Conservation (phyloP, 2,329 filamentous ascomycete species). For the Parafenestella ontariensis region DNA sequence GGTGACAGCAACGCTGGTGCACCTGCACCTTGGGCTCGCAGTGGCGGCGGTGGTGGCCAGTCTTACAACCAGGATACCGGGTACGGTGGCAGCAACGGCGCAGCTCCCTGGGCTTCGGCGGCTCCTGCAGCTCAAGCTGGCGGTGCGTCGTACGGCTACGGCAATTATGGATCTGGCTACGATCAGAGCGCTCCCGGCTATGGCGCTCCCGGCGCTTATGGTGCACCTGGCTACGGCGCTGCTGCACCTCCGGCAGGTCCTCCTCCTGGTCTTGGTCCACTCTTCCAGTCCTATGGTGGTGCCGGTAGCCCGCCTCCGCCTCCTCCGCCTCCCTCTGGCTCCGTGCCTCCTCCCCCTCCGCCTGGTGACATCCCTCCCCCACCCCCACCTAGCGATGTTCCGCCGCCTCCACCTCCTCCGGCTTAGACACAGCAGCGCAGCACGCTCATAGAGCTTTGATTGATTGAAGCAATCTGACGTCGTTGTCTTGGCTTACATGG, state of each 20-base stretch:
- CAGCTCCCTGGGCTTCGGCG: constrained; percentile 50
- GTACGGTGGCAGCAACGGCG: constrained; percentile 43
- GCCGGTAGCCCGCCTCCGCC: constrained; percentile 65
- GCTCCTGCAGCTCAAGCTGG: constrained; percentile 40
- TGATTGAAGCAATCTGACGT: not conserved
- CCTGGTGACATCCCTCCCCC: constrained; percentile 60
- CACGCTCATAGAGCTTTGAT: constrained; percentile 2
- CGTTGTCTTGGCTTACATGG: not conserved
- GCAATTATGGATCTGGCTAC: constrained; percentile 41
- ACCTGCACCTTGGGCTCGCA: constrained; percentile 52
- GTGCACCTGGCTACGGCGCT: constrained; percentile 52
- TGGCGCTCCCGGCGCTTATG: constrained; percentile 50
- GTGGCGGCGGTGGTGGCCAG: constrained; percentile 42
- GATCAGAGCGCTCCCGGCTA: constrained; percentile 33
- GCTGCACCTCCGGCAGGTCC: constrained; percentile 54
- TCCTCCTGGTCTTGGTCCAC: constrained; percentile 64
- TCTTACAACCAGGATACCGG: constrained; percentile 36
- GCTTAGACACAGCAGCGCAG: constrained; percentile 20
- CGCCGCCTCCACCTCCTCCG: constrained; percentile 59
- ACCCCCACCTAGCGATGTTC: constrained; percentile 66
- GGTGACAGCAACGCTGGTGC: constrained; percentile 46
- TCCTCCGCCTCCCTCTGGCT: constrained; percentile 66
- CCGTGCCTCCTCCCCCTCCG: constrained; percentile 68
- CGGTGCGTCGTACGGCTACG: constrained; percentile 54
- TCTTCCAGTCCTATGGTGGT: constrained; percentile 71